Evolutionary conservation across 139 green algal species (phyloP), one percentile per base, ranked within the genome.

Genomic region (Coccomyxa sp.): DNA sequence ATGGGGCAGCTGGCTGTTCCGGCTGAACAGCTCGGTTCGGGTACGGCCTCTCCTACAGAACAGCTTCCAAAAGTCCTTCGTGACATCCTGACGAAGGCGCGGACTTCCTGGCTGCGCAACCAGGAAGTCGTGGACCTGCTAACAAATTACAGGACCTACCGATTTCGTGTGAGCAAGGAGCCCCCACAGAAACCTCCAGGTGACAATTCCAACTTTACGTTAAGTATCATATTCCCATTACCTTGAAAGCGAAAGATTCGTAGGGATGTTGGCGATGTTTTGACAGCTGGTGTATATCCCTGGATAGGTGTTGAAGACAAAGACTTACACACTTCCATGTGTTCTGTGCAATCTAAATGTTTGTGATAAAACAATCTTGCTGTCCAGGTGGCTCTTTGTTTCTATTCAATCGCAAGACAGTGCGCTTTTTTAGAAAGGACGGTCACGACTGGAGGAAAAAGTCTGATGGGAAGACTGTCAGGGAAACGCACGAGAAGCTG

Each of bases 401-500:
- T 63, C 79, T 96, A 59, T 94, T 93, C 51, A 84, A 95, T 77
- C 80, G 90, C 9, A 93, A 91, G n/a, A 66, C 71, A 3, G 88
- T 91, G 58, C 86, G 93, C 16, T 92, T 88, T 82, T 96, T 95
- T 79, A 88, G 93, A 17, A 90, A 89, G 74, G 93, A 96, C 82
- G 87, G 89, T 0, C 93, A 96, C 84, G 87, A 88, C 67, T 96
- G 93, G 93, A 82, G 86, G 10, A 96, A 96, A 81, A 96, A 96
- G 84, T 86, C 81, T n/a, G 93, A 96, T 77, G 90, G 89, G 58
- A 94, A 91, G 79, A 93, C 93, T 18, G 90, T 96, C 17, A 80
- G 82, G 15, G 93, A 96, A 81, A 94, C 93, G n/a, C 93, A 96
- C 66, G 93, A 96, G 79, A 96, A 96, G 84, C 90, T 95, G 45